A percentile compares a stretch with the other conserved stretches of the same genome.
These are phyloP conservation scores for Trichoderma cornu-damae DNA, from an alignment of 2,329 filamentous ascomycete species.

Conservation along the genomic window DNA sequence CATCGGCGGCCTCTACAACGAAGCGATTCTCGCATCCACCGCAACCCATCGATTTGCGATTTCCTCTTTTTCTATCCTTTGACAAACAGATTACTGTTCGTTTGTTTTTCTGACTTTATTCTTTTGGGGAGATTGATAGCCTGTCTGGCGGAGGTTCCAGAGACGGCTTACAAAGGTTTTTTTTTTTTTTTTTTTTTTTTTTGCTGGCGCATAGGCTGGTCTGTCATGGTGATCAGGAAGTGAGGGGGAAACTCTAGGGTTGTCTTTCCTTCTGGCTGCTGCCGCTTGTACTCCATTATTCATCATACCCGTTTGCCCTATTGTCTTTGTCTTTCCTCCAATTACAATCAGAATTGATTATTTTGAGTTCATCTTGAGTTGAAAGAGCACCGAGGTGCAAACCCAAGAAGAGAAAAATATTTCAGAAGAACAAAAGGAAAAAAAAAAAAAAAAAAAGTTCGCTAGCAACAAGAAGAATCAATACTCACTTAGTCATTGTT, in stretches of 20 bases:
- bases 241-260: slow-evolving; percentile 36
- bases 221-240: slow-evolving; percentile 33
- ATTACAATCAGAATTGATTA: slow-evolving; percentile 53
- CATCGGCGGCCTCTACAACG: neutral
- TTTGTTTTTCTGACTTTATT: slow-evolving; percentile 17
- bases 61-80: neutral
- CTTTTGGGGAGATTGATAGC: slow-evolving; percentile 22
- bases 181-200: slow-evolving; percentile 19
- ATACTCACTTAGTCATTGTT: slow-evolving; percentile 33
- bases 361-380: slow-evolving; percentile 35
- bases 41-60: neutral
- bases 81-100: neutral
- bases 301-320: slow-evolving; percentile 33
- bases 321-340: slow-evolving; percentile 33
- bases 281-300: slow-evolving; percentile 40
- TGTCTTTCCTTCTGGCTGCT: slow-evolving; percentile 33
- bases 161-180: slow-evolving; percentile 28
- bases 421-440: slow-evolving; percentile 26
- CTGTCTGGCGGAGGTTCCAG: slow-evolving; percentile 24
- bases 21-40: neutral
- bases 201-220: slow-evolving; percentile 29
- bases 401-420: slow-evolving; percentile 29
- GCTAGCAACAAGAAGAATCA: slow-evolving; percentile 23
- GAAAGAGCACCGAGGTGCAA: slow-evolving; percentile 37
- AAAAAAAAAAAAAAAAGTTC: slow-evolving; percentile 25